These are phyloP conservation scores for Termitomyces sp. DNA, from an alignment of 768 basidiomycete genomes.

Conservation along the genomic window DNA sequence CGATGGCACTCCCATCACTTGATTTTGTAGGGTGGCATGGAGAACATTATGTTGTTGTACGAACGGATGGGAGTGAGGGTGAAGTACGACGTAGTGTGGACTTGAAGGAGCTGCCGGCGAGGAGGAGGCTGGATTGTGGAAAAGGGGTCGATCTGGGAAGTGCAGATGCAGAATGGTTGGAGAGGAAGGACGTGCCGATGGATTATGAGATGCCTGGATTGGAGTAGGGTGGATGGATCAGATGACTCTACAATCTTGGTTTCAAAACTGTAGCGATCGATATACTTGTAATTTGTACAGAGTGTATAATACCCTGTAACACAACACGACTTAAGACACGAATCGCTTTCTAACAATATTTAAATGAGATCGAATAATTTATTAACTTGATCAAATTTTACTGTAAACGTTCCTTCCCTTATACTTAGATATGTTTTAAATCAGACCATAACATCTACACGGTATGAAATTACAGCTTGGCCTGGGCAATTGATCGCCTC, in stretches of 20 bases:
- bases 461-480: conserved; percentile 17
- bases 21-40: conserved; percentile 74
- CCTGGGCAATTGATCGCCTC: conserved; percentile 25
- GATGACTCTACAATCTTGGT: not conserved
- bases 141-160: conserved; percentile 61
- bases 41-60: conserved; percentile 62
- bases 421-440: not conserved
- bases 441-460: not conserved
- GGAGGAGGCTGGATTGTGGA: conserved; percentile 54
- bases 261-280: not conserved
- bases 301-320: not conserved
- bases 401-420: not conserved
- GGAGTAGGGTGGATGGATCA: conserved; percentile 13
- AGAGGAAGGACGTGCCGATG: conserved; percentile 71
- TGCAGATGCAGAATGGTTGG: conserved; percentile 59
- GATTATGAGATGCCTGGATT: conserved; percentile 62
- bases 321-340: not conserved
- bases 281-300: not conserved
- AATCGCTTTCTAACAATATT: too few species aligned
- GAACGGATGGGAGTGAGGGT: conserved; percentile 18
- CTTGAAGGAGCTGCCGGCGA: conserved; percentile 54
- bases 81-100: conserved; percentile 25
- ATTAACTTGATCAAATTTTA: not conserved
- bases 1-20: conserved; percentile 40
- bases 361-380: not conserved